phyloP scores from a whole-genome alignment of 345 rosid genomes.

The Streptanthus diversifolius region DNA sequence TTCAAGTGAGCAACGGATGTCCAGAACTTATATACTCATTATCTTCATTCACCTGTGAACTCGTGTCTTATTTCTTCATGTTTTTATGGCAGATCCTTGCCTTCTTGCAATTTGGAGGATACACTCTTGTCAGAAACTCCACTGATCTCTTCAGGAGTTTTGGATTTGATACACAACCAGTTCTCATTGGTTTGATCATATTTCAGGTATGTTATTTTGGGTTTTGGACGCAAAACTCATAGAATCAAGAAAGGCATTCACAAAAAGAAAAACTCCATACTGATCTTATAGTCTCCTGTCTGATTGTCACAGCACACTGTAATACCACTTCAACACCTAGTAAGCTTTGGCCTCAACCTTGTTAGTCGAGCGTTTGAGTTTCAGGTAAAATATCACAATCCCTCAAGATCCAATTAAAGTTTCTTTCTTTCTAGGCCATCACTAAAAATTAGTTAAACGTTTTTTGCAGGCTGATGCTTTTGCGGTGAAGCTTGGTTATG shows the following conservation, averaged over 20 bases:
- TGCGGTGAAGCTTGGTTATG: slow-evolving; percentile 89
- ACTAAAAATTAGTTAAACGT: neutral
- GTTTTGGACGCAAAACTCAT: neutral
- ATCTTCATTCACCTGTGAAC: neutral
- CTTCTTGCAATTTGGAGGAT: slow-evolving; percentile 90
- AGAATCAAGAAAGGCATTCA: neutral
- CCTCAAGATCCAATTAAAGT: neutral
- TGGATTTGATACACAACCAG: slow-evolving; percentile 93
- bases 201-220: slow-evolving; percentile 62
- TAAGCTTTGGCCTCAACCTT: slow-evolving; percentile 83
- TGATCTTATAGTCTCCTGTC: neutral
- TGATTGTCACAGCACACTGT: slow-evolving; percentile 72
- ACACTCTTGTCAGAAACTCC: slow-evolving; percentile 96
- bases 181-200: slow-evolving; percentile 87
- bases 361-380: slow-evolving; percentile 97
- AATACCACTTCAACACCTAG: slow-evolving; percentile 85
- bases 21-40: neutral
- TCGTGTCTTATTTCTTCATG: neutral
- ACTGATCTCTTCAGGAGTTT: slow-evolving; percentile 89
- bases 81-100: slow-evolving; percentile 66
- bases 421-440: slow-evolving; percentile 1
- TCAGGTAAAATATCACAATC: slow-evolving; percentile 51
- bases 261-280: neutral
- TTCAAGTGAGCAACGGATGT: slow-evolving; percentile 55
- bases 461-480: slow-evolving; percentile 86